Evolutionary conservation across 1,284 basidiomycete genomes (phyloP), one percentile per base, ranked within the genome.

Genomic region (Malassezia sp.): DNA sequence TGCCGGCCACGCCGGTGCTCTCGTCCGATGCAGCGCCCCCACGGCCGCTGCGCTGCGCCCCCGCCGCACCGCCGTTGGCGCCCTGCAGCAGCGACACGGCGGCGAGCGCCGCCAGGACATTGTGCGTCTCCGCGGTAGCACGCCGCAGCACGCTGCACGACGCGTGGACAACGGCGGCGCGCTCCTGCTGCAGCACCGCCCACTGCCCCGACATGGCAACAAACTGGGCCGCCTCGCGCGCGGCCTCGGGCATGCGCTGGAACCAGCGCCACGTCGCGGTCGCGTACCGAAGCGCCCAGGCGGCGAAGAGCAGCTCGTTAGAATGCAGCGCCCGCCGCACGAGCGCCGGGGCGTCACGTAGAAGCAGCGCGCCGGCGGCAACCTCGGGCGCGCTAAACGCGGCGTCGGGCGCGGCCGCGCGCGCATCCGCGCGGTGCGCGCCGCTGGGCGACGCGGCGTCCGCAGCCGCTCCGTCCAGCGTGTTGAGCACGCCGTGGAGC

Each of bases 401-500:
- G 10, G 31, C 20, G 12, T 35, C 33, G 14, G 18, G n/a, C 15
- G 37, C 17, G 24, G 6, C 23, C 2, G 28, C 5, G 22, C 8
- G 17, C n/a, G 30, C 11, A 11, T 9, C 7, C n/a, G 27, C 17
- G 3, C 7, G 11, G 11, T 11, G 14, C 14, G 29, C 14, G 23
- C 21, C 26, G 30, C 5, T 5, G 24, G 12, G 14, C 10, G 42
- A 10, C 10, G 3, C 7, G 5, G 35, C 35, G 35, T 26, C 17
- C 22, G 21, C n/a, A n/a, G n/a, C n/a, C n/a, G n/a, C n/a, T 8
- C 10, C 10, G 15, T 35, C 23, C 2, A 62, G 52, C 17, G 47
- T 24, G 1, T 43, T 18, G 12, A 65, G 51, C 23, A 53, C 38
- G 9, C 46, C 26, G 20, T 49, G 48, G 28, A 65, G 54, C 18